phyloP scores from a whole-genome alignment of 2,329 filamentous ascomycete species.

The Diaporthe citri region DNA sequence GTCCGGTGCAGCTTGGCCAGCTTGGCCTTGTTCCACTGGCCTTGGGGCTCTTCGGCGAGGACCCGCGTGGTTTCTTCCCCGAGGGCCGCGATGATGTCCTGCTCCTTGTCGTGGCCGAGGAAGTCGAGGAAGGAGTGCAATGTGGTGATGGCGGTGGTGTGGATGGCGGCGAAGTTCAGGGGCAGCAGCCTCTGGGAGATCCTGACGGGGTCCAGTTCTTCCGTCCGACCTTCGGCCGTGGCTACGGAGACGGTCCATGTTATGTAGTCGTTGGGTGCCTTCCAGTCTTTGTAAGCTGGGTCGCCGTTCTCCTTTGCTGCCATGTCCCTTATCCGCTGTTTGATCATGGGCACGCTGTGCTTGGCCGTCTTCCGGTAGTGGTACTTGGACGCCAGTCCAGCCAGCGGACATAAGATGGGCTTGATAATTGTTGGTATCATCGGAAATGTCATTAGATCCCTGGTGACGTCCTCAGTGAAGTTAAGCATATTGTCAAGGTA shows the following conservation, averaged over 20 bases:
- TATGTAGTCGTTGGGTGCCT: constrained; percentile 67
- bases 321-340: constrained; percentile 61
- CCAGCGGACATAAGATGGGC: constrained; percentile 60
- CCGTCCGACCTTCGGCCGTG: constrained; percentile 54
- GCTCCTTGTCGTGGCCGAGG: constrained; percentile 53
- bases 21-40: constrained; percentile 60
- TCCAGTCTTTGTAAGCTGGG: constrained; percentile 54
- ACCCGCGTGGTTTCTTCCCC: constrained; percentile 57
- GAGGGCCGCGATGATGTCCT: constrained; percentile 53
- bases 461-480: constrained; percentile 64
- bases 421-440: constrained; percentile 62
- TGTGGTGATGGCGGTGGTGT: constrained; percentile 67
- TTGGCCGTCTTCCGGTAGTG: constrained; percentile 59
- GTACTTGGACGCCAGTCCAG: constrained; percentile 59
- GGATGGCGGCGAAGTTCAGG: constrained; percentile 70
- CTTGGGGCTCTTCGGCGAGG: constrained; percentile 49
- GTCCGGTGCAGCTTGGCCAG: constrained; percentile 58
- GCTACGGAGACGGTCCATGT: constrained; percentile 69
- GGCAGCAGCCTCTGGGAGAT: constrained; percentile 66
- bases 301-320: constrained; percentile 55
- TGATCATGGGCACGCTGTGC: constrained; percentile 61
- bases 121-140: constrained; percentile 62
- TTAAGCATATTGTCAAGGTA: constrained; percentile 61
- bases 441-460: constrained; percentile 59
- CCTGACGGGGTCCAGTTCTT: constrained; percentile 60